Percentiles rank a stretch among this genome's conserved stretches.
Conservation (phyloP, 2,329 filamentous ascomycete species). For the Orbilia brochopaga region DNA sequence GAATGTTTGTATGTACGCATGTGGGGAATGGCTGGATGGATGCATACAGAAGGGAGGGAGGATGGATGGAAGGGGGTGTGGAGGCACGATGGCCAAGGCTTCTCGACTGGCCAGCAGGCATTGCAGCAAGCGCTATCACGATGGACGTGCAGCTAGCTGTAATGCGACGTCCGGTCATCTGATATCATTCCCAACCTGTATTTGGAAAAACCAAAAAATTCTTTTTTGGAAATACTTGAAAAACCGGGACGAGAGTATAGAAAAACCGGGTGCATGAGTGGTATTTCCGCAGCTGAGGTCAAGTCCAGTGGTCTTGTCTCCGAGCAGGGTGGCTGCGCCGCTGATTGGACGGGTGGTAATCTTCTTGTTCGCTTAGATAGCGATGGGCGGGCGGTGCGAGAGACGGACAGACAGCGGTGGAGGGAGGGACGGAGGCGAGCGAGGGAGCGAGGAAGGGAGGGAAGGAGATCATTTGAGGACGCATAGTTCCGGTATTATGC, state of each 20-base stretch:
- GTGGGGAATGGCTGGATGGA: no score
- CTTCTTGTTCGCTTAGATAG: conserved; percentile 34
- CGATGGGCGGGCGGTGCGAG: conserved; percentile 1
- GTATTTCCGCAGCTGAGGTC: not conserved
- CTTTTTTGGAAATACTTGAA: conserved; percentile 21
- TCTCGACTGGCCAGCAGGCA: no score
- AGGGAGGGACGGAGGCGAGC: conserved; percentile 2
- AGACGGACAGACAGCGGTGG: conserved; percentile 40
- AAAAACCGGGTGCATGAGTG: no score
- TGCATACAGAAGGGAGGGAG: no score
- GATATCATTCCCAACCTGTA: no score
- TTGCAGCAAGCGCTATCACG: not conserved
- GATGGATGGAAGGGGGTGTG: no score
- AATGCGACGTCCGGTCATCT: conserved; percentile 4
- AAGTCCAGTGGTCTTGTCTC: conserved; percentile 41
- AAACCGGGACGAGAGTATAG: no score
- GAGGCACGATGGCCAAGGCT: no score
- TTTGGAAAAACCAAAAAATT: not conserved
- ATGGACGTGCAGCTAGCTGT: not conserved
- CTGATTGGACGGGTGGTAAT: conserved; percentile 42
- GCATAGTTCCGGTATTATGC: no score
- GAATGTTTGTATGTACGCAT: no score
- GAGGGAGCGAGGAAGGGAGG: no score
- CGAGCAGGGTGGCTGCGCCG: conserved; percentile 31
- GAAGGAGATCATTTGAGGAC: no score